phyloP scores from a whole-genome alignment of 2,329 filamentous ascomycete species.

The Nectriaceae sp. region DNA sequence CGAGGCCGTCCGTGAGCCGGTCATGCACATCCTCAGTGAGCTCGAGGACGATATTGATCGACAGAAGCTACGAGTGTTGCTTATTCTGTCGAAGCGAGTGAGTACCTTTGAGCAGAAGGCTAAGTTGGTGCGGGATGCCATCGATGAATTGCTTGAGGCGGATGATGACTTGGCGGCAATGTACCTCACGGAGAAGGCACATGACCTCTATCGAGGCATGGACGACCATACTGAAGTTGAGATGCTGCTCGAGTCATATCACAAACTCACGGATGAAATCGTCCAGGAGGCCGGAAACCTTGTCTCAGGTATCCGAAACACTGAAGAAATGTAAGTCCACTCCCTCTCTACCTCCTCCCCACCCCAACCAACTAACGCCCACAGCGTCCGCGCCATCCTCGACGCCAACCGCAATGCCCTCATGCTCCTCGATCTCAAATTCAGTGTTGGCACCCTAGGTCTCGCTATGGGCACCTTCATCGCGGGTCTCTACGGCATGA shows the following conservation, averaged over 20 bases:
- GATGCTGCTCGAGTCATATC: constrained; percentile 94
- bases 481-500: constrained; percentile 99
- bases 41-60: constrained; percentile 96
- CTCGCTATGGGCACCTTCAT: constrained; percentile 93
- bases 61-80: constrained; percentile 85
- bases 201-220: constrained; percentile 70
- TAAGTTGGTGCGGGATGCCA: constrained; percentile 87
- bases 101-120: constrained; percentile 98
- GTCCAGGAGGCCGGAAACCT: constrained; percentile 93
- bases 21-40: constrained; percentile 84
- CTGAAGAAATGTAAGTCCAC: constrained; percentile 85
- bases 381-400: constrained; percentile 89
- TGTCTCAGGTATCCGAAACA: constrained; percentile 94
- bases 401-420: constrained; percentile 98
- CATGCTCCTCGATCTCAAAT: constrained; percentile 96
- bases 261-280: constrained; percentile 97
- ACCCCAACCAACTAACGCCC: constrained; percentile 22
- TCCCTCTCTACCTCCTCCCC: neutral
- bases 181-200: constrained; percentile 89
- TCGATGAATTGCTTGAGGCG: constrained; percentile 92
- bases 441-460: constrained; percentile 93
- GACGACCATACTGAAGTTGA: constrained; percentile 96
- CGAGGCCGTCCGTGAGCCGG: constrained; percentile 88
- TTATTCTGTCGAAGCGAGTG: constrained; percentile 93
- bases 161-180: constrained; percentile 93